Base-by-base conservation (phyloP, 1,284 basidiomycete genomes). In the Ceratobasidium sp. region DNA sequence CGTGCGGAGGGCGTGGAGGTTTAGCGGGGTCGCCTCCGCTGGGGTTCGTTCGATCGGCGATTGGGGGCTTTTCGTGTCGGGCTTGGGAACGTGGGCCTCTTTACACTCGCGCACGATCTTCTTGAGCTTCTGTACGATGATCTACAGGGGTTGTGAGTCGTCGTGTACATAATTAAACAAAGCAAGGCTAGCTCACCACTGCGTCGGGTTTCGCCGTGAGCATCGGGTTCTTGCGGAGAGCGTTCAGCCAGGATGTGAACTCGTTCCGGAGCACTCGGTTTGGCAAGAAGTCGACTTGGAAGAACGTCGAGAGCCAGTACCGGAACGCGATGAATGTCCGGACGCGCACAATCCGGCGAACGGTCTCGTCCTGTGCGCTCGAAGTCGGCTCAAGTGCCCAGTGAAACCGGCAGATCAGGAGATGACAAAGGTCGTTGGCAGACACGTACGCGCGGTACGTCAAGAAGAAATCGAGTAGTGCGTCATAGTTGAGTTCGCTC, bases 241-340 rank as follows among this genome's bases (percentile, higher is more conserved):
- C 83, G 79, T 96, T 96, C 70, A 96, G 79, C 93, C 93, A 95
- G 67, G 86, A 84, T 16, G 92, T 87, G 70, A 95, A 84, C 46
- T 90, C 80, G 43, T 89, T 78, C 76, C 93, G 85, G 78, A 96
- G 81, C 76, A 91, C 91, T 67, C 87, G 86, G 80, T 93, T 90
- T n/a, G 90, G 88, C 73, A 94, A 81, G 79, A 95, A 96, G 79
- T 96, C 94, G 76, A 93, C 89, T 69, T 86, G 86, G 81, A 95
- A 96, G 80, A 95, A 95, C 11, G 92, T 94, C 77, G 93, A 82
- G 43, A 95, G 80, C 94, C 94, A 95, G 78, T 93, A 93, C 58
- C 92, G 86, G 66, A 95, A 88, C 8, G 93, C 92, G 32, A 93
- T 92, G 80, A 94, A 95, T 18, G 93, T 95, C 78, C 94, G 84